Evolutionary conservation across 805 yeast genomes (phyloP), one percentile per base, ranked within the genome.

Genomic region (Saccharomycopsis capsularis): DNA sequence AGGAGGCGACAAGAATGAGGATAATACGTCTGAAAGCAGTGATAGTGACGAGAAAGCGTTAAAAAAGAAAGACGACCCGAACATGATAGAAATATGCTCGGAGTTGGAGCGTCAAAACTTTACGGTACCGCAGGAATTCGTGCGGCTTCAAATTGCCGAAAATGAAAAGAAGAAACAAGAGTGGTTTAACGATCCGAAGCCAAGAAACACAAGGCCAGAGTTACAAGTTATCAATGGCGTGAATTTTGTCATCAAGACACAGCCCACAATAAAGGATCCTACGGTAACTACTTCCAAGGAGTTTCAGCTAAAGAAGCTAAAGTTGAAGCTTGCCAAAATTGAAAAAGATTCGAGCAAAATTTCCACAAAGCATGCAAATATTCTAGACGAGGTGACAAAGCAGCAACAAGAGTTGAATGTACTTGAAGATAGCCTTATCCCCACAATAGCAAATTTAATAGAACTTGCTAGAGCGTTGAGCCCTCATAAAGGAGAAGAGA

Each of bases 11-110:
- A 46, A 34, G 16, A 37, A 27, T 29, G 41, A 40, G 4, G 46
- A 48, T 16, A 48, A 42, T 25, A 54, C 54, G 9, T 18, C 36
- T 3, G 58, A 55, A 18, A 63, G n/a, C n/a, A n/a, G 22, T 13
- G 55, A 44, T 57, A 46, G 15, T 32, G 41, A 18, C 32, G n/a
- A 11, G 23, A 43, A 38, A 21, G 25, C 3, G 40, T 27, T 24
- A 52, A 22, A 40, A 42, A 6, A 34, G 32, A 7, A 27, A 7
- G 32, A 27, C 13, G 32, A 27, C 13, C n/a, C n/a, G n/a, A n/a
- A n/a, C n/a, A n/a, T n/a, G n/a, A n/a, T n/a, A n/a, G n/a, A n/a
- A n/a, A n/a, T n/a, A n/a, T n/a, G n/a, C n/a, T n/a, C n/a, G n/a
- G n/a, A n/a, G n/a, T n/a, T n/a, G n/a, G n/a, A n/a, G n/a, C n/a